These are phyloP conservation scores for Ganoderma multipileum DNA, from an alignment of 1,284 basidiomycete species.

Conservation along the genomic window DNA sequence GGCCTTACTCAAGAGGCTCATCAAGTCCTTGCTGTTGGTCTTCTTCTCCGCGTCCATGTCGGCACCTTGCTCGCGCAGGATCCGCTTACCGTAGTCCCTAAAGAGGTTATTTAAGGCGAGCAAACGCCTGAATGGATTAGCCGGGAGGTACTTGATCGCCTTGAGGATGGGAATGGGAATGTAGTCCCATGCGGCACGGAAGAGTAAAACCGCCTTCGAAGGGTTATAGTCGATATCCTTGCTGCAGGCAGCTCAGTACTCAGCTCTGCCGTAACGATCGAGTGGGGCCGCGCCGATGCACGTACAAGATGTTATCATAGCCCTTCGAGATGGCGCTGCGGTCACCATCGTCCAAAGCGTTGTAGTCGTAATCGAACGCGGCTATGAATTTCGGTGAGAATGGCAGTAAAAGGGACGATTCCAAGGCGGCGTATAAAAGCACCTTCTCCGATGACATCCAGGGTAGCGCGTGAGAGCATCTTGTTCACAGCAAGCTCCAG, in stretches of 20 bases:
- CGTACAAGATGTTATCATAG: slow-evolving; percentile 43
- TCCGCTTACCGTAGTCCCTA: slow-evolving; percentile 29
- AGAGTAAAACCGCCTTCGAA: slow-evolving; percentile 28
- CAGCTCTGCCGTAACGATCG: neutral
- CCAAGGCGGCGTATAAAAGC: neutral
- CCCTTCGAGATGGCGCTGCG: slow-evolving; percentile 34
- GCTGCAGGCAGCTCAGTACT: neutral
- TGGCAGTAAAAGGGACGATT: neutral
- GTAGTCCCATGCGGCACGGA: slow-evolving; percentile 36
- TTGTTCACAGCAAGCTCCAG: slow-evolving; percentile 19
- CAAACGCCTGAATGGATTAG: slow-evolving; percentile 35
- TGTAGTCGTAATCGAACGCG: slow-evolving; percentile 41
- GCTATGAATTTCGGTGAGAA: slow-evolving; percentile 19
- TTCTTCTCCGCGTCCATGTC: slow-evolving; percentile 19
- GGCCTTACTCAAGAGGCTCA: slow-evolving; percentile 48
- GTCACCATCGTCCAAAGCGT: slow-evolving; percentile 34
- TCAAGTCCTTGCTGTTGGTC: slow-evolving; percentile 41
- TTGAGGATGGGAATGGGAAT: slow-evolving; percentile 33
- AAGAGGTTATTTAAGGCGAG: slow-evolving; percentile 31
- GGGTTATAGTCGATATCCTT: slow-evolving; percentile 32
- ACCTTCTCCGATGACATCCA: slow-evolving; percentile 43
- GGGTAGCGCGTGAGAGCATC: slow-evolving; percentile 38
- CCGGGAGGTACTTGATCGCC: slow-evolving; percentile 36
- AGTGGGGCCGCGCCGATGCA: neutral
- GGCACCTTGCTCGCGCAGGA: slow-evolving; percentile 30